These are phyloP conservation scores for Aspergillus fijiensis DNA, from an alignment of 2,329 filamentous ascomycete species.

Conservation along the genomic window DNA sequence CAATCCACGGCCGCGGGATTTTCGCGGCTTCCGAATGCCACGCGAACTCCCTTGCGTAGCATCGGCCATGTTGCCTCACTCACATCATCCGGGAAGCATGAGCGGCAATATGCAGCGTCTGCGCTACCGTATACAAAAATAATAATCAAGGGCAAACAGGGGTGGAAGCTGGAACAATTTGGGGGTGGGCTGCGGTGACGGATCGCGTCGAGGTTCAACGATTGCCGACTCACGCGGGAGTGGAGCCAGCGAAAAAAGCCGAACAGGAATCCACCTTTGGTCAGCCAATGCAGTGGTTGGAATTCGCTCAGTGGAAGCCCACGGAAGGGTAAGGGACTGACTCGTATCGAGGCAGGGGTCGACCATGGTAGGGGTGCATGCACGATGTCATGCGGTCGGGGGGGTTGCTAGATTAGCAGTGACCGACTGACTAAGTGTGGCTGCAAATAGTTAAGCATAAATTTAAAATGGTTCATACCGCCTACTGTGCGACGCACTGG, in stretches of 20 bases:
- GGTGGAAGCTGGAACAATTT: neutral
- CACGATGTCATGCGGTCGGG: neutral
- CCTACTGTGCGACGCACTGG: neutral
- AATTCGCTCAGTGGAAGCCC: neutral
- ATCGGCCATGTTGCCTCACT: constrained; percentile 9
- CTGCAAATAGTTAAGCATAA: neutral
- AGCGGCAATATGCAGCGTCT: neutral
- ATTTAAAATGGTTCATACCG: neutral
- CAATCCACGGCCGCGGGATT: constrained; percentile 30
- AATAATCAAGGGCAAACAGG: neutral
- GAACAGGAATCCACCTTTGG: neutral
- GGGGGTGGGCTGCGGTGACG: neutral
- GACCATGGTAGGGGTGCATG: neutral
- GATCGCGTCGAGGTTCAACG: constrained; percentile 11
- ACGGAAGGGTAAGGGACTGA: neutral
- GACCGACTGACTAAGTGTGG: too few relatives aligned
- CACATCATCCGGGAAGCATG: constrained; percentile 3
- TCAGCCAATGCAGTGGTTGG: neutral
- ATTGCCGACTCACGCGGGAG: neutral
- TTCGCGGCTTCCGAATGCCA: constrained; percentile 20
- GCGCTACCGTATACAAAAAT: neutral
- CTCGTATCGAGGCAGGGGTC: neutral
- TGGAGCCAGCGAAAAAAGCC: constrained; percentile 7
- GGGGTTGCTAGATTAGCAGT: too few relatives aligned
- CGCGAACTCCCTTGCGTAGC: constrained; percentile 8